Conservation (phyloP, 2,329 filamentous ascomycete genomes). For the Chalaropsis ovoidea region DNA sequence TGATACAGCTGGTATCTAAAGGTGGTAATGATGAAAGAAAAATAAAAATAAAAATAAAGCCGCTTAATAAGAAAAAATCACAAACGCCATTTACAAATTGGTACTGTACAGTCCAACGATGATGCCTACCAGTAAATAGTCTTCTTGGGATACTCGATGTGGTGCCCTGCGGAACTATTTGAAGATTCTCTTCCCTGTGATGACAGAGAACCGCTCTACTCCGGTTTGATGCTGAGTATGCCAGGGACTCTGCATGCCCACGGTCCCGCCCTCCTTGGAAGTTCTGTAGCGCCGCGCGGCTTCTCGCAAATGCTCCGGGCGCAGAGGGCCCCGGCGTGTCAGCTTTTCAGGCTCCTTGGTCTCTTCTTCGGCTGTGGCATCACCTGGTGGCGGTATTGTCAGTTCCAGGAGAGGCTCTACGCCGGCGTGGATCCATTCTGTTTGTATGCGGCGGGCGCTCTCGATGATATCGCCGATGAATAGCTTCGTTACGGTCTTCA, state of each 20-base stretch:
- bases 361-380: slow-evolving; percentile 27
- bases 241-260: slow-evolving; percentile 51
- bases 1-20: background rate
- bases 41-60: background rate
- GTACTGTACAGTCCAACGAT: slow-evolving; percentile 8
- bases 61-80: background rate
- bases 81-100: background rate
- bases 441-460: slow-evolving; percentile 57
- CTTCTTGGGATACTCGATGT: background rate
- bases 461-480: slow-evolving; percentile 70
- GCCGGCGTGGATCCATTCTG: slow-evolving; percentile 54
- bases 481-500: slow-evolving; percentile 65
- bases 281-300: slow-evolving; percentile 59
- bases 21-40: background rate
- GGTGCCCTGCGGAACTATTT: slow-evolving; percentile 31
- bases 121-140: background rate
- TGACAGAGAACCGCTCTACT: slow-evolving; percentile 48
- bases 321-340: slow-evolving; percentile 46
- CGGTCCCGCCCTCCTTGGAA: slow-evolving; percentile 51
- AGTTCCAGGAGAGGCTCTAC: slow-evolving; percentile 49
- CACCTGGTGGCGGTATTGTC: slow-evolving; percentile 35
- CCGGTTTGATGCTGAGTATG: slow-evolving; percentile 51
- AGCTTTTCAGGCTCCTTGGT: slow-evolving; percentile 20
- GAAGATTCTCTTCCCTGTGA: slow-evolving; percentile 45
- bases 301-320: slow-evolving; percentile 65